A percentile compares a stretch with the other conserved stretches of the same genome.
These are phyloP conservation scores for Kwoniella sp. DNA, from an alignment of 768 basidiomycete species.

Conservation along the genomic window DNA sequence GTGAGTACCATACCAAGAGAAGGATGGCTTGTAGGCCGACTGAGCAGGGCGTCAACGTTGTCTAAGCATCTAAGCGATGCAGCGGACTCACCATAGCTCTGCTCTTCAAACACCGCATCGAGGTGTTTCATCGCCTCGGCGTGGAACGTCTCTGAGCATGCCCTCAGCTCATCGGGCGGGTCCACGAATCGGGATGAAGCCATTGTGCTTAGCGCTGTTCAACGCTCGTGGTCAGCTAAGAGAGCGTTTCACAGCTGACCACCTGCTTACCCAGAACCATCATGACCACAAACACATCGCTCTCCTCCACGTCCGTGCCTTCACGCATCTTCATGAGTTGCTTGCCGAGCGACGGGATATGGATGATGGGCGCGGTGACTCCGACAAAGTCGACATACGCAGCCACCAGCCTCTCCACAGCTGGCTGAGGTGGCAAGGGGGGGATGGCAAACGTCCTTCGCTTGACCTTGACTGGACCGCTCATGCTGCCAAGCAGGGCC, in stretches of 20 bases:
- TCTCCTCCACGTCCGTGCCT: conserved; percentile 45
- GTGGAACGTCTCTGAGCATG: conserved; percentile 51
- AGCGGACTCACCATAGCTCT: conserved; percentile 38
- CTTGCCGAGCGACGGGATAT: conserved; percentile 49
- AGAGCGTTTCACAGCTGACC: neutral
- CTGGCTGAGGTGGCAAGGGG: conserved; percentile 48
- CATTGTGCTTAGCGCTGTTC: conserved; percentile 49
- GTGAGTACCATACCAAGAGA: conserved; percentile 49
- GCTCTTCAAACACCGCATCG: conserved; percentile 49
- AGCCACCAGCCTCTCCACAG: conserved; percentile 49
- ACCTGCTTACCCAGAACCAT: conserved; percentile 49
- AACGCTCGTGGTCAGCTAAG: neutral
- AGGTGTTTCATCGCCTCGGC: conserved; percentile 51
- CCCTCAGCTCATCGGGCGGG: conserved; percentile 49
- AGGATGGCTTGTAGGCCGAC: conserved; percentile 50
- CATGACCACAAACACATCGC: conserved; percentile 51
- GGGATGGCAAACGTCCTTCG: conserved; percentile 40
- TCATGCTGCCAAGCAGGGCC: conserved; percentile 1
- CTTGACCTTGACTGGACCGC: conserved; percentile 14
- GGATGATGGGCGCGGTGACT: conserved; percentile 51
- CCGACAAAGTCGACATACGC: conserved; percentile 52
- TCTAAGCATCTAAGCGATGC: neutral
- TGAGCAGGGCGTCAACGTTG: conserved; percentile 6
- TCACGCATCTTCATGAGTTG: conserved; percentile 47
- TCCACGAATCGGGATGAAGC: conserved; percentile 50